A percentile compares a stretch with the other conserved stretches of the same genome.
These are phyloP conservation scores for Chlamydomonas eustigma DNA, from an alignment of 139 green algal species.

Conservation along the genomic window DNA sequence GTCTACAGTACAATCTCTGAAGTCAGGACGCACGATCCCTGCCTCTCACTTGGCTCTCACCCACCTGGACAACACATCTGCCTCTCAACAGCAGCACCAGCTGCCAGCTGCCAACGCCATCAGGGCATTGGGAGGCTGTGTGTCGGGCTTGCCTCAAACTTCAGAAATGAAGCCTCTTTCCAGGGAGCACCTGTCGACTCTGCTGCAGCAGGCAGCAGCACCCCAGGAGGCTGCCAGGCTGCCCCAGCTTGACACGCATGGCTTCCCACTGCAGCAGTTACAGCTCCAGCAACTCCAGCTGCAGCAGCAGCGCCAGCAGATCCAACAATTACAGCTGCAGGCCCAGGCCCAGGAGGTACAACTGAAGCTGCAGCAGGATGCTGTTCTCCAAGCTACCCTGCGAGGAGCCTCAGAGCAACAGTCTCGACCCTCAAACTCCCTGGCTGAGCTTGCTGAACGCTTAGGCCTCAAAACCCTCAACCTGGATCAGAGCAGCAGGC, in stretches of 20 bases:
- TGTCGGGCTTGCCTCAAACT: background rate
- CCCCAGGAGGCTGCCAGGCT: background rate
- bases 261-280: background rate
- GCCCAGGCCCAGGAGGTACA: background rate
- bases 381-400: background rate
- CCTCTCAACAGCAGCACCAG: background rate
- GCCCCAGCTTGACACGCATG: background rate
- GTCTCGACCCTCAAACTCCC: background rate
- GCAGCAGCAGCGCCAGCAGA: conserved; percentile 9
- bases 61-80: too few relatives aligned
- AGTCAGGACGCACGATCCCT: background rate
- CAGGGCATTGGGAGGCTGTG: too few relatives aligned
- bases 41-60: background rate
- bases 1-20: background rate
- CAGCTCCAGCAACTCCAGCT: background rate
- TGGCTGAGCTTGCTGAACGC: background rate
- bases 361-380: background rate
- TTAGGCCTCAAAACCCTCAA: background rate
- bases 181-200: background rate
- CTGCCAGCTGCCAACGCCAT: background rate
- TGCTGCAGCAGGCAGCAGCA: background rate
- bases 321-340: background rate
- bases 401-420: background rate
- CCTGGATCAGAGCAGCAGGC: background rate
- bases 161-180: background rate